phyloP scores from a whole-genome alignment of 345 rosid genomes.

The Geranium brycei region DNA sequence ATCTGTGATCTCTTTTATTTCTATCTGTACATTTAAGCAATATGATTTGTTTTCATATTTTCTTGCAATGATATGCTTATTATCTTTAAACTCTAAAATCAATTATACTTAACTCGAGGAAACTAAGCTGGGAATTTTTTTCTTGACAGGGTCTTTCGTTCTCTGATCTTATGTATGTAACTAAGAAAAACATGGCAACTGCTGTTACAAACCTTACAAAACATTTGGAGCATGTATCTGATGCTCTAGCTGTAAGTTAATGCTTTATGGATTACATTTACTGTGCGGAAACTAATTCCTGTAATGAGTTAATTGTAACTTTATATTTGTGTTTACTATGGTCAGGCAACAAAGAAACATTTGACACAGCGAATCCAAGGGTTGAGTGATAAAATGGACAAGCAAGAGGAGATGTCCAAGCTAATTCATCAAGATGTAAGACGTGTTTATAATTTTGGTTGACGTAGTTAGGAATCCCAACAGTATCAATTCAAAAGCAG shows the following conservation, averaged over 20 bases:
- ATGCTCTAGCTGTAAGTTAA: conserved; percentile 59
- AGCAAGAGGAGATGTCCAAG: conserved; percentile 60
- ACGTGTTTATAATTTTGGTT: conserved; percentile 6
- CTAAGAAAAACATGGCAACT: conserved; percentile 57
- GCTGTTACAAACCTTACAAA: conserved; percentile 75
- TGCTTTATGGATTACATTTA: conserved; percentile 7
- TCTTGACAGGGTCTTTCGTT: conserved; percentile 61
- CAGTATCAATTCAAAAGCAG: no score
- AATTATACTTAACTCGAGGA: conserved; percentile 4
- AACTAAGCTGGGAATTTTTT: conserved; percentile 5
- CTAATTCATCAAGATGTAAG: conserved; percentile 49
- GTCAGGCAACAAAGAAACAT: conserved; percentile 76
- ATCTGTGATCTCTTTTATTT: not conserved
- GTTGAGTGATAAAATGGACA: conserved; percentile 70
- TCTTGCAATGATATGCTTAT: not conserved
- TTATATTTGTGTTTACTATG: conserved; percentile 8
- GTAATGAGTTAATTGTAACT: not conserved
- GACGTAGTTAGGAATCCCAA: no score
- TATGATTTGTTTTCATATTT: not conserved
- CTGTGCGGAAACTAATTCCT: not conserved
- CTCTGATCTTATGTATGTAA: conserved; percentile 83
- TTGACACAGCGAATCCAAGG: conserved; percentile 61
- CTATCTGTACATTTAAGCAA: not conserved
- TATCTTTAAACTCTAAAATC: not conserved
- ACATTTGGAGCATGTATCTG: conserved; percentile 70